These are phyloP conservation scores for Notholithocarpus densiflorus DNA, from an alignment of 306 rosid genomes.

Conservation along the genomic window DNA sequence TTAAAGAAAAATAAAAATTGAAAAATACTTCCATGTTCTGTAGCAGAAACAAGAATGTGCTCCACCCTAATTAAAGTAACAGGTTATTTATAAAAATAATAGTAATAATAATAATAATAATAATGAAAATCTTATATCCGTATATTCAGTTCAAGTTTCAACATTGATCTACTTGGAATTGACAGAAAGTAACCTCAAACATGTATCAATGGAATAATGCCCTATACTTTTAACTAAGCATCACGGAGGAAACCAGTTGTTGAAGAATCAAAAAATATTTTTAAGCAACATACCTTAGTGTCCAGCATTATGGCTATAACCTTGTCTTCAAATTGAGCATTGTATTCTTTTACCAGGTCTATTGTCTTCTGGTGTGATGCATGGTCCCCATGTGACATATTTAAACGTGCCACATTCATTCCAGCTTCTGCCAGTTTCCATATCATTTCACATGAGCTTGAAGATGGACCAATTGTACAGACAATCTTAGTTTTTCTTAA, in stretches of 20 bases:
- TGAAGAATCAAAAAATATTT: not conserved
- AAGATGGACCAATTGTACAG: conserved; percentile 88
- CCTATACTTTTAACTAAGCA: not conserved
- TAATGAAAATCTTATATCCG: not conserved
- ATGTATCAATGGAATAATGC: not conserved
- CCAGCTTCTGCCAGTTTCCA: conserved; percentile 83
- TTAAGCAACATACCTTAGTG: conserved; percentile 61
- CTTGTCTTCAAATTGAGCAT: conserved; percentile 66
- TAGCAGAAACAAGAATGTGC: not conserved
- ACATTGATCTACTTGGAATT: not conserved
- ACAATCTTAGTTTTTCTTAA: conserved; percentile 80
- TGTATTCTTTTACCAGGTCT: conserved; percentile 79
- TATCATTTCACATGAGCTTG: conserved; percentile 90
- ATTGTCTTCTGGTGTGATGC: conserved; percentile 82
- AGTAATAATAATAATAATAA: not conserved
- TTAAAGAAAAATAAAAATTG: not conserved
- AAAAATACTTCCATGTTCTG: not conserved
- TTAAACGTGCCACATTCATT: conserved; percentile 90
- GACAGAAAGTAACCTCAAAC: not conserved
- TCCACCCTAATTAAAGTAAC: not conserved
- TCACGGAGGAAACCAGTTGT: not conserved
- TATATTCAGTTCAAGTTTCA: not conserved
- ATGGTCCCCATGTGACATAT: conserved; percentile 97
- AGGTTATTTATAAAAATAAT: not conserved
- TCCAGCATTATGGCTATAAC: conserved; percentile 93